These are phyloP conservation scores for Botrytis elliptica DNA, from an alignment of 2,329 filamentous ascomycete species.

Conservation along the genomic window DNA sequence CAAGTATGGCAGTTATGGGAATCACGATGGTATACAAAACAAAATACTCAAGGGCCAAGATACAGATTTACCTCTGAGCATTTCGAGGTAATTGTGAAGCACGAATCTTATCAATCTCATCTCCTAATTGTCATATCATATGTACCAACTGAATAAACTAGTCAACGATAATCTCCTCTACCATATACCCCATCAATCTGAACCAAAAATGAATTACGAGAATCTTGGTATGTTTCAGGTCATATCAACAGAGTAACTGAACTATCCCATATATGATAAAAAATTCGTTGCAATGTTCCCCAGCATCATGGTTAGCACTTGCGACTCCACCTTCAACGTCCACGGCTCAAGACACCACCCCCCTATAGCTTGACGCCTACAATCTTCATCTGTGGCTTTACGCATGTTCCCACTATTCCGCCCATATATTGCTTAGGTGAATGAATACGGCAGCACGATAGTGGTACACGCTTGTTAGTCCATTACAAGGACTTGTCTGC, in stretches of 20 bases:
- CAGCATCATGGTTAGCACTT: slow-evolving; percentile 2
- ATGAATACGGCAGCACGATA: slow-evolving; percentile 20
- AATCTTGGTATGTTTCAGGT: not conserved
- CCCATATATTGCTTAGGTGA: slow-evolving; percentile 14
- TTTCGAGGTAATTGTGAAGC: not conserved
- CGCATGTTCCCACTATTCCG: slow-evolving; percentile 19
- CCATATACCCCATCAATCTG: slow-evolving; percentile 4
- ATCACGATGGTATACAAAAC: not conserved
- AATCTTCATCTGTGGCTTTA: not conserved
- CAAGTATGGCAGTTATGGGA: slow-evolving; percentile 5
- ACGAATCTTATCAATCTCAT: not conserved
- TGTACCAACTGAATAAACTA: slow-evolving; percentile 1
- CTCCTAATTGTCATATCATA: slow-evolving; percentile 10
- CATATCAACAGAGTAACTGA: slow-evolving; percentile 10
- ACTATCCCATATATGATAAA: slow-evolving; percentile 9
- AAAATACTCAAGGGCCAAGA: not conserved
- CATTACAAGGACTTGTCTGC: slow-evolving; percentile 64
- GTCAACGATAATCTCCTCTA: not conserved
- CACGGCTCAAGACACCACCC: slow-evolving; percentile 12
- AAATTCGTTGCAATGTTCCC: slow-evolving; percentile 11
- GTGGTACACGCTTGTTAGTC: slow-evolving; percentile 11
- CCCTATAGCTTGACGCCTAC: not conserved
- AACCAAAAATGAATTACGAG: slow-evolving; percentile 1
- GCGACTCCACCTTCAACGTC: not conserved
- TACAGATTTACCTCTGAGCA: not conserved